These are phyloP conservation scores for Trichophyton benhamiae DNA, from an alignment of 2,329 filamentous ascomycete genomes.

Conservation along the genomic window DNA sequence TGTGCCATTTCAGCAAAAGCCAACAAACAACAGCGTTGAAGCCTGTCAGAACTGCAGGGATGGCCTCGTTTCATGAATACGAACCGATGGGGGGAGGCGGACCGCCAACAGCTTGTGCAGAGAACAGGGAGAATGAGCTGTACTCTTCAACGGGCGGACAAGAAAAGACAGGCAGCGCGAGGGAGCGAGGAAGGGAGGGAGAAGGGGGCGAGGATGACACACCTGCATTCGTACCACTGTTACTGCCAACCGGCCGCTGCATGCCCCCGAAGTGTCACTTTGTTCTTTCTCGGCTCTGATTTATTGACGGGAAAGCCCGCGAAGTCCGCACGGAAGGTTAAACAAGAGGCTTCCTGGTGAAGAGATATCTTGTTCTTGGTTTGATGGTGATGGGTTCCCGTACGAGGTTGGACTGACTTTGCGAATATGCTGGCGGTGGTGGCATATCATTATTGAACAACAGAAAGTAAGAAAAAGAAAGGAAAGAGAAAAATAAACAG, in stretches of 20 bases:
- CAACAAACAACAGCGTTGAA: not conserved
- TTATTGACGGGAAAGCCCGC: not conserved
- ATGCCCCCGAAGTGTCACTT: not conserved
- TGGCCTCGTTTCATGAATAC: not conserved
- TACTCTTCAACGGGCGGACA: too few relatives aligned
- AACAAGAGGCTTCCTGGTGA: not conserved
- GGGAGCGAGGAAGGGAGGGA: too few relatives aligned
- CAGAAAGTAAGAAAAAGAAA: not conserved
- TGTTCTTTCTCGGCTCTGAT: not conserved
- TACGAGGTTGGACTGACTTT: not conserved
- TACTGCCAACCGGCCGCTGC: not conserved
- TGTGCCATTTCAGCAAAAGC: not conserved
- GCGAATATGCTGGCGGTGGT: not conserved
- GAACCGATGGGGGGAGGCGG: not conserved
- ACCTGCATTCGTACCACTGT: too few relatives aligned
- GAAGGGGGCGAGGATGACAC: too few relatives aligned
- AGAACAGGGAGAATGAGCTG: not conserved
- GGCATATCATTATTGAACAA: not conserved
- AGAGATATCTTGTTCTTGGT: not conserved
- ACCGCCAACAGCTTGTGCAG: not conserved
- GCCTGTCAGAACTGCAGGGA: not conserved
- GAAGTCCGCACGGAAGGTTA: conserved; percentile 2
- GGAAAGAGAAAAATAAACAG: not conserved
- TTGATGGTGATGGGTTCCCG: not conserved
- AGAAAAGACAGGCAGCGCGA: too few relatives aligned